A percentile compares a stretch with the other conserved stretches of the same genome.
Conservation (phyloP, 2,329 filamentous ascomycete genomes). For the Teratosphaeria viscida region DNA sequence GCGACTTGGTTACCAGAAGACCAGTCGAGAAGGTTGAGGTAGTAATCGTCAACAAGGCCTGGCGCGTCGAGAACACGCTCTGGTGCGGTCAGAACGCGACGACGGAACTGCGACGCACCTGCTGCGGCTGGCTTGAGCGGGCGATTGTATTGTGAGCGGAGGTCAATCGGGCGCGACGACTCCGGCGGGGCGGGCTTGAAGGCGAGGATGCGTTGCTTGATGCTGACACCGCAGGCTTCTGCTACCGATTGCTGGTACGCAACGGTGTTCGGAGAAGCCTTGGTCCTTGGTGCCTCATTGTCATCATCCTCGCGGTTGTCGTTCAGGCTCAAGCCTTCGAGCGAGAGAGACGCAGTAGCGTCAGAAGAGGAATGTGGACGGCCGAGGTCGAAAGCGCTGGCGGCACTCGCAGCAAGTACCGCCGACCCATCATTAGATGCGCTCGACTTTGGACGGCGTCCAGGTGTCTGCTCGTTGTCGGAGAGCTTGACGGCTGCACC, state of each 20-base stretch:
- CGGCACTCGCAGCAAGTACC: conserved; percentile 60
- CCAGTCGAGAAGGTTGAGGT: conserved; percentile 97
- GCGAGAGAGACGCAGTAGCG: conserved; percentile 48
- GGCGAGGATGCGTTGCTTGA: conserved; percentile 89
- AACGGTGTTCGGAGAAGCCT: conserved; percentile 74
- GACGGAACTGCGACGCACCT: conserved; percentile 73
- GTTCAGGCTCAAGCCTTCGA: conserved; percentile 70
- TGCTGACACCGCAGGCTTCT: conserved; percentile 79
- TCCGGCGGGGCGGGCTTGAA: conserved; percentile 98
- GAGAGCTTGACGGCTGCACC: conserved; percentile 71
- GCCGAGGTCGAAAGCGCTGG: conserved; percentile 54
- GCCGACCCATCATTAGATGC: conserved; percentile 56
- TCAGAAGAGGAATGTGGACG: conserved; percentile 52
- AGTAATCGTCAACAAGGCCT: conserved; percentile 95
- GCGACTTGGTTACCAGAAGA: conserved; percentile 96
- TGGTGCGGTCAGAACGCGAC: conserved; percentile 85
- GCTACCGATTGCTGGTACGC: conserved; percentile 90
- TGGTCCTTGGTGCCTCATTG: conserved; percentile 48
- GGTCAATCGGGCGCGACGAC: conserved; percentile 95
- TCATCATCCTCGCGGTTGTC: conserved; percentile 64
- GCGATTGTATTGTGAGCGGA: conserved; percentile 95
- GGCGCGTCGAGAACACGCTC: conserved; percentile 95
- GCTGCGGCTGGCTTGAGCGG: conserved; percentile 70
- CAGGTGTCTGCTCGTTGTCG: conserved; percentile 57
- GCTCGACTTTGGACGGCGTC: conserved; percentile 57